Evolutionary conservation across 805 yeast species (phyloP), one percentile per base, ranked within the genome.

Genomic region (Sugiyamaella valdiviana): DNA sequence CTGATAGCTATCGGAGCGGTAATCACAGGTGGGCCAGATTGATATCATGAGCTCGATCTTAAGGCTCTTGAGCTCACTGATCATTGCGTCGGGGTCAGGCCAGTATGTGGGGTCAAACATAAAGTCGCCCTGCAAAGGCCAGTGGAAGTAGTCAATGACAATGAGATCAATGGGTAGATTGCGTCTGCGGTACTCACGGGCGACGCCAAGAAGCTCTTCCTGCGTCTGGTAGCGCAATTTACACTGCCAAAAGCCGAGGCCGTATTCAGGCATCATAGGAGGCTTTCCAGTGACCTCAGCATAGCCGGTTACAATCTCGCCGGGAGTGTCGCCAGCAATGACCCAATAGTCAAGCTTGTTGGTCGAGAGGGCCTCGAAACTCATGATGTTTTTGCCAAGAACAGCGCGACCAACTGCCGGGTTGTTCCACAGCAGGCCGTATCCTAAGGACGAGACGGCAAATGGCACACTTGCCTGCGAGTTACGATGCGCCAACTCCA

Each of bases 81-180:
- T 32, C 55, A 52, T 53, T 20, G 55, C 55, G 26, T 49, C 57
- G 7, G 57, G 55, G 19, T 53, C 57, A 16, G 57, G 57, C 57
- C 55, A 53, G 42, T 46, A 53, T 3, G 48, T 46, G 2, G 48
- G 49, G 36, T 53, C 57, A 35, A 49, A 53, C 29, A 40, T 52
- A 51, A 53, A 52, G 15, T 52, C 57, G 3, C 57, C 57, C 36
- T 53, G 55, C 19, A 21, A 22, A 10, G 55, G 52, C 57, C 57
- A 52, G 22, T 53, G 57, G 43, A 52, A 52, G 38, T 45, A 53
- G 21, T 53, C 57, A 19, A 52, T 46, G 14, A 52, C 51, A 17
- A 53, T 53, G 23, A 53, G 48, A 21, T 52, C 57, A 12, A 52
- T 48, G 12, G 57, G 57, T n/a, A 53, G 44, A 5, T 50, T 40